Evolutionary conservation across 768 basidiomycete species (phyloP).

Genomic region (Tulasnella sp.): DNA sequence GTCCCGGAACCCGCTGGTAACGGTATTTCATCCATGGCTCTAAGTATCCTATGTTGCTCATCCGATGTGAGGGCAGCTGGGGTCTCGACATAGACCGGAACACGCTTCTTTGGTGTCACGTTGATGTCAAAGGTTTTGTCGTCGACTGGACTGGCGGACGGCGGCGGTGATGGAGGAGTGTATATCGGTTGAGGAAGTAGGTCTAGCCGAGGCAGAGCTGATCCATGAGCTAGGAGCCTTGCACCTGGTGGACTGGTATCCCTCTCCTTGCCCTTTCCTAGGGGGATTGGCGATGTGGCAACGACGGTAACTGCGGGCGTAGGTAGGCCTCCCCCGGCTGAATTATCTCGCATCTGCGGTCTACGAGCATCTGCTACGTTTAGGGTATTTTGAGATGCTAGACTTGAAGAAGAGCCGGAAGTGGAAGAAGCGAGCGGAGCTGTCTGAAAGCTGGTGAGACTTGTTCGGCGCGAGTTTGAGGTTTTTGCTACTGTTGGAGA

Average conservation of each 20-base stretch:
- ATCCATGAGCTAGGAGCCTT: background rate
- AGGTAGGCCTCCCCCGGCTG: background rate
- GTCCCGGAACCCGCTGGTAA: background rate
- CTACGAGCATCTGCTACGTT: background rate
- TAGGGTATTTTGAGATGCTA: slow-evolving; percentile 13
- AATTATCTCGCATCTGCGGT: background rate
- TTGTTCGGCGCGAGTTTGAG: slow-evolving; percentile 7
- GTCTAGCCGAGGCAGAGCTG: slow-evolving; percentile 1
- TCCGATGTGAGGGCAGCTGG: background rate
- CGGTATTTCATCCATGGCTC: background rate
- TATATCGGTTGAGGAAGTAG: slow-evolving; percentile 1
- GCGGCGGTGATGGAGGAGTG: slow-evolving; percentile 19
- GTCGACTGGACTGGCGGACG: slow-evolving; percentile 8
- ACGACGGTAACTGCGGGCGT: slow-evolving; percentile 6
- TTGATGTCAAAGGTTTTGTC: slow-evolving; percentile 9
- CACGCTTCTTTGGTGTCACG: background rate
- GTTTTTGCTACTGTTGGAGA: background rate
- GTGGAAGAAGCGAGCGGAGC: slow-evolving; percentile 10
- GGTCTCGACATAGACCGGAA: background rate
- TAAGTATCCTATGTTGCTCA: background rate
- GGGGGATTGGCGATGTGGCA: background rate
- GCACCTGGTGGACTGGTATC: background rate
- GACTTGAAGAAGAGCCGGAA: slow-evolving; percentile 11
- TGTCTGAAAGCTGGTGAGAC: slow-evolving; percentile 18
- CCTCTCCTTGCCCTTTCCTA: background rate